A percentile compares a stretch with the other conserved stretches of the same genome.
phyloP scores from a whole-genome alignment of 129 eudicot genomes.

The Silybum marianum region DNA sequence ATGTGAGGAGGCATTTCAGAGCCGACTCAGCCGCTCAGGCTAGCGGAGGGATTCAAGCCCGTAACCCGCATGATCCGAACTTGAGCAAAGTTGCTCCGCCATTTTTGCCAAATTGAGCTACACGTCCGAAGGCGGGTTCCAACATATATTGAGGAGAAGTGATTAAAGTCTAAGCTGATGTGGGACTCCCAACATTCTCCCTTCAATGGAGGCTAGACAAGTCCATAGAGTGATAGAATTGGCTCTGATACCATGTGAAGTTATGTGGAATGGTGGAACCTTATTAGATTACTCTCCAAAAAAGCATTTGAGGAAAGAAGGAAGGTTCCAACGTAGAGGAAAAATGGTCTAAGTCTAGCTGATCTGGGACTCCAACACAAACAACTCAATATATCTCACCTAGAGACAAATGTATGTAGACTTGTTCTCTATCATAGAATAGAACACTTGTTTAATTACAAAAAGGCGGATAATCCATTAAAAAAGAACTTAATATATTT shows the following conservation, averaged over 20 bases:
- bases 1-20: too few relatives aligned
- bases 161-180: not conserved
- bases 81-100: too few relatives aligned
- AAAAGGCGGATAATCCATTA: too few relatives aligned
- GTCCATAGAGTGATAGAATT: not conserved
- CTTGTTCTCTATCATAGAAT: not conserved
- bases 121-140: too few relatives aligned
- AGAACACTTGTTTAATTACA: not conserved
- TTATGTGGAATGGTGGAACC: too few relatives aligned
- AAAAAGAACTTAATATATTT: too few relatives aligned
- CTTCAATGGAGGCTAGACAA: not conserved
- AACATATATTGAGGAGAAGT: not conserved
- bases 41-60: too few relatives aligned
- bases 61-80: too few relatives aligned
- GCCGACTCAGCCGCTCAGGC: too few relatives aligned
- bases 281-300: not conserved
- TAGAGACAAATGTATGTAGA: too few relatives aligned
- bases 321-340: not conserved
- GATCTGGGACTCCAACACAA: not conserved
- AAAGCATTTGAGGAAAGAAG: not conserved
- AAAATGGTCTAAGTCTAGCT: too few relatives aligned
- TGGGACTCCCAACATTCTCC: not conserved
- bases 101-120: too few relatives aligned
- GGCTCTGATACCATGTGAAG: not conserved
- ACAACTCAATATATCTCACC: not conserved